Evolutionary conservation across 2,329 filamentous ascomycete genomes (phyloP).

Genomic region (Emmonsiellopsis sp.): DNA sequence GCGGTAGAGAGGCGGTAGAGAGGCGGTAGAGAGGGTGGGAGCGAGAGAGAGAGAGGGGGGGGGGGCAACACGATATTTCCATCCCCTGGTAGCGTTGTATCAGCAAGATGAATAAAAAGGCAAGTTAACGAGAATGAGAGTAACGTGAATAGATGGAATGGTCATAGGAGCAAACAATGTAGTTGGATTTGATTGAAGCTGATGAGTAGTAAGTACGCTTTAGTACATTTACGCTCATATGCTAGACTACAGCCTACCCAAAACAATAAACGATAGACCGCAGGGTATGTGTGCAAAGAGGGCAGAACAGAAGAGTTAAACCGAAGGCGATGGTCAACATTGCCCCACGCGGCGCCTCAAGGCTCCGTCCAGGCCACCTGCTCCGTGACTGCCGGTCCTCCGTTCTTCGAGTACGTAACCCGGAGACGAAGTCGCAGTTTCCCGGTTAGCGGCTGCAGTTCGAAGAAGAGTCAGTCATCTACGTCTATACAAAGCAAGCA

Average conservation of each 20-base stretch:
- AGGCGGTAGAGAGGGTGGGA: no score
- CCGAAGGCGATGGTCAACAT: not conserved
- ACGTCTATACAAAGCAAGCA: not conserved
- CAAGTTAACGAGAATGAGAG: no score
- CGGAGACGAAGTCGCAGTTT: constrained; percentile 74
- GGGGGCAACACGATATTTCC: no score
- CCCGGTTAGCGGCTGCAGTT: constrained; percentile 53
- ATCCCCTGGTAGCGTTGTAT: no score
- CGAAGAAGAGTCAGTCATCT: not conserved
- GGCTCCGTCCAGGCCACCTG: constrained; percentile 97
- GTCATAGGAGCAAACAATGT: not conserved
- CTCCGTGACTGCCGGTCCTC: constrained; percentile 64
- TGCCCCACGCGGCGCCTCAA: constrained; percentile 6
- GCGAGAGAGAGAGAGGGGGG: no score
- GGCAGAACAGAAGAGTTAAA: not conserved
- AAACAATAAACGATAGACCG: not conserved
- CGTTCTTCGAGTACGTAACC: constrained; percentile 66
- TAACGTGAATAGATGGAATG: no score
- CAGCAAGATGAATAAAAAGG: no score
- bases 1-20: no score
- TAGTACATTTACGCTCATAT: constrained; percentile 1
- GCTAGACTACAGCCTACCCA: not conserved
- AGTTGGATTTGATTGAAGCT: not conserved
- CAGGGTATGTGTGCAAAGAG: not conserved
- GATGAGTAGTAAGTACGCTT: not conserved